phyloP scores from a whole-genome alignment of 2,329 filamentous ascomycete species.

The Juglanconis sp. region DNA sequence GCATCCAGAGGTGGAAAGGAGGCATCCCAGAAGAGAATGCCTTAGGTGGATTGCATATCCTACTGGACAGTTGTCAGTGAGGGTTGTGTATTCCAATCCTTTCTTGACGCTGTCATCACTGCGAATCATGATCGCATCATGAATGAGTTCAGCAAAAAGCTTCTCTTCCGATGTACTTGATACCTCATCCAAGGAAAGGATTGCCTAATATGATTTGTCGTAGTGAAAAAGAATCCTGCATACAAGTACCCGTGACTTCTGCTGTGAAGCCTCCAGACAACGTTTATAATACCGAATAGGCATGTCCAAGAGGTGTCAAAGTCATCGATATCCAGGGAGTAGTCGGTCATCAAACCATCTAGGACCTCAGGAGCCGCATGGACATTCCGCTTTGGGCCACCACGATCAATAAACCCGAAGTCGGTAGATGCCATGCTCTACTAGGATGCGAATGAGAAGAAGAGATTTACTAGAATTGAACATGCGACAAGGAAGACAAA shows the following conservation, averaged over 20 bases:
- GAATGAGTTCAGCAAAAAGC: no score
- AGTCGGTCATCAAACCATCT: not conserved
- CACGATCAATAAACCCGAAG: conserved; percentile 1
- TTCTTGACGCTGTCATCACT: no score
- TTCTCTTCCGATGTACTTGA: no score
- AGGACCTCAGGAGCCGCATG: conserved; percentile 11
- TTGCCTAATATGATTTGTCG: not conserved
- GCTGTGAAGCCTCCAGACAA: not conserved
- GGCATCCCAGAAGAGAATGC: no score
- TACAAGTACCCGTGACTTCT: not conserved
- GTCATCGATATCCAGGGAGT: not conserved
- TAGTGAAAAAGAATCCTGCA: not conserved
- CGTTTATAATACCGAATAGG: not conserved
- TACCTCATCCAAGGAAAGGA: not conserved
- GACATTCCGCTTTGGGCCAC: conserved; percentile 16
- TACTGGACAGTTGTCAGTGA: no score
- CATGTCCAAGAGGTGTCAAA: conserved; percentile 4
- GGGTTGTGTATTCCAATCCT: no score
- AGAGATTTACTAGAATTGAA: conserved; percentile 2
- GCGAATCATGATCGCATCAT: no score
- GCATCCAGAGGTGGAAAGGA: no score
- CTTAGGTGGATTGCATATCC: no score
- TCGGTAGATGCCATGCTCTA: conserved; percentile 1
- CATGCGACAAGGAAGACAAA: not conserved
- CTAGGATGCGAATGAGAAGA: not conserved